phyloP scores from a whole-genome alignment of 257 asterid genomes.

The Solanum pimpinellifolium region DNA sequence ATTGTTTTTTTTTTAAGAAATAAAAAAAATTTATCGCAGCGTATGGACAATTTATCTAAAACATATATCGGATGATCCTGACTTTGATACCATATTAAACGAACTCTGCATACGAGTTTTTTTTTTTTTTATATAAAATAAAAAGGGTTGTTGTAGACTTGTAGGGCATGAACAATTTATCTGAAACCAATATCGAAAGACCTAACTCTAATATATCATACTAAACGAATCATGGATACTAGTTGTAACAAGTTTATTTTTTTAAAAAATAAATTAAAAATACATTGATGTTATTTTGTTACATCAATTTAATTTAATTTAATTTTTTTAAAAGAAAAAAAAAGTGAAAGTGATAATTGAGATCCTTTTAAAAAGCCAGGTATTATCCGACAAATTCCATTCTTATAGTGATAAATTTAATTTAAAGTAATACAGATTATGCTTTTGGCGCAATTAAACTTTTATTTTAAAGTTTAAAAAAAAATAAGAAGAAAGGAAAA shows the following conservation, averaged over 20 bases:
- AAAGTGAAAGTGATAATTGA: background rate
- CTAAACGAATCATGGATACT: background rate
- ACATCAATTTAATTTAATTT: background rate
- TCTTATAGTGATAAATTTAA: constrained; percentile 27
- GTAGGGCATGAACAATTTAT: background rate
- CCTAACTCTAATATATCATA: background rate
- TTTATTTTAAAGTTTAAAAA: background rate
- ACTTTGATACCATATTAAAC: background rate
- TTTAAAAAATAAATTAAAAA: background rate
- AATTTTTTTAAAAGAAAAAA: too few relatives aligned
- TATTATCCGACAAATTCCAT: constrained; percentile 33
- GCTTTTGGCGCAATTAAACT: constrained; percentile 17
- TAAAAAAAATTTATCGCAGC: too few relatives aligned
- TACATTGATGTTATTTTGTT: background rate
- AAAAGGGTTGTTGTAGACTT: background rate
- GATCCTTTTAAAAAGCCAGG: constrained; percentile 17
- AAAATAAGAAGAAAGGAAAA: background rate
- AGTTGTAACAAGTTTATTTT: too few relatives aligned
- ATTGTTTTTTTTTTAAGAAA: too few relatives aligned
- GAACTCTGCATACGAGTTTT: too few relatives aligned
- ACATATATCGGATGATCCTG: too few relatives aligned
- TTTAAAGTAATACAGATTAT: constrained; percentile 30
- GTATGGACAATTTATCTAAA: too few relatives aligned
- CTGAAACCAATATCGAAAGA: background rate
- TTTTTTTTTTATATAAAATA: too few relatives aligned